Base-by-base conservation (phyloP, 176 grass and related monocot species). In the Neostapfia colusana region DNA sequence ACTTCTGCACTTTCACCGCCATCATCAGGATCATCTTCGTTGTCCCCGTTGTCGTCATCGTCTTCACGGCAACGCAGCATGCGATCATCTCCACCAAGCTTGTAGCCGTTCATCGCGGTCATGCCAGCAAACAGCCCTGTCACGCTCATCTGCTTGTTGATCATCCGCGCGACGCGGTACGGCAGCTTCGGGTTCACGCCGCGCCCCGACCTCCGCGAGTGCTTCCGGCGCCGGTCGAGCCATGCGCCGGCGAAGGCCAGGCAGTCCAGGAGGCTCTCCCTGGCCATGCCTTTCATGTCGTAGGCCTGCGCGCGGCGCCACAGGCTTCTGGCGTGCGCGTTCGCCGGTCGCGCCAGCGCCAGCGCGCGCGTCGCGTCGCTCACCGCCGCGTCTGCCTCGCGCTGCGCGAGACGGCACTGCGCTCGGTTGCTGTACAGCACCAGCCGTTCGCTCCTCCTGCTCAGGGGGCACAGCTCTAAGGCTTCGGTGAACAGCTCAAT, bases 211-310 rank as follows among this genome's bases (percentile, higher is more conserved):
- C 27, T 66, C 26, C 35, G 65, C 11, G 44, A 3, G 31, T 31
- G 31, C 79, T 68, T 85, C 20, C 48, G 70, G 40, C 56, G 62
- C 59, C 63, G 66, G 49, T 61, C 57, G 62, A 86, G 64, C 74
- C 85, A 99, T 31, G 82, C 76, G 12, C 68, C 83, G 64, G 79
- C 87, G 81, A 92, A 92, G 77, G 87, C 77, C 9, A 99, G 79
- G 48, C 89, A 92, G 76, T 99, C 95, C 41, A 99, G 88, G 26
- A 99, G 85, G 89, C 95, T 92, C 81, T 99, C 95, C 87, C 83
- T 99, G 4, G 89, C 89, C 95, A 98, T 95, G 63, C 89, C 82
- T 70, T 92, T 98, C 91, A 92, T 98, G 55, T 90, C 85, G 62
- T 98, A 95, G 14, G 95, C 91, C 84, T 94, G 95, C 59, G 91